Conservation (phyloP, 176 grass and related monocot genomes). For the Eremochloa ophiuroides region DNA sequence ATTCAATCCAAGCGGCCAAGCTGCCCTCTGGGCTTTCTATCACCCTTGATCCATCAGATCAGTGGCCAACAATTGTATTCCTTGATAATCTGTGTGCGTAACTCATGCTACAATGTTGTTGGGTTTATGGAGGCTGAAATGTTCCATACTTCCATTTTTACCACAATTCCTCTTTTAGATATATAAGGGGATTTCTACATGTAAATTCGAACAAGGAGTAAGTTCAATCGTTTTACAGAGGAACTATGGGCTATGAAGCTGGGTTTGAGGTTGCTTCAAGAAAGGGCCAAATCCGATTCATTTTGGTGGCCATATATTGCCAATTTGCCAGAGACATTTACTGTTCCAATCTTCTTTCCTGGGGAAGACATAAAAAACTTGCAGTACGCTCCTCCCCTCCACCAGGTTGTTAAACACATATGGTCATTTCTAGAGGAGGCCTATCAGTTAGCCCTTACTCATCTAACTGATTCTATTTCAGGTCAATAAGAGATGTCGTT, state of each 20-base stretch:
- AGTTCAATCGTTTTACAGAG: constrained; percentile 75
- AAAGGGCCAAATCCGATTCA: constrained; percentile 58
- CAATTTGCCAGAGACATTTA: constrained; percentile 82
- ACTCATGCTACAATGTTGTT: background rate
- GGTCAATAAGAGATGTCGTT: constrained; percentile 92
- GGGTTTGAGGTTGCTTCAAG: constrained; percentile 94
- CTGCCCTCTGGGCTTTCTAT: too few species aligned
- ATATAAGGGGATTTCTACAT: constrained; percentile 16
- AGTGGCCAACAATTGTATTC: too few species aligned
- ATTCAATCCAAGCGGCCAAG: too few species aligned
- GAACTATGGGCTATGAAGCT: constrained; percentile 95
- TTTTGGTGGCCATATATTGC: constrained; percentile 97
- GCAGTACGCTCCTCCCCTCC: constrained; percentile 80
- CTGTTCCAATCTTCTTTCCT: constrained; percentile 67
- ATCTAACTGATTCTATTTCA: constrained; percentile 39
- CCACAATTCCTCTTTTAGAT: background rate
- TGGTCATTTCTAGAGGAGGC: background rate
- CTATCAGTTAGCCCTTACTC: constrained; percentile 1
- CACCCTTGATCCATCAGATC: too few species aligned
- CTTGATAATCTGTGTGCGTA: background rate
- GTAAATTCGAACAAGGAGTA: constrained; percentile 34
- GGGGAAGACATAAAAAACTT: constrained; percentile 85
- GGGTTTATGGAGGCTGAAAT: background rate
- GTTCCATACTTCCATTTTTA: background rate
- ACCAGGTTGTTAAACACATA: constrained; percentile 54